Conservation (phyloP, 2,329 filamentous ascomycete species). For the Fusarium graminum region DNA sequence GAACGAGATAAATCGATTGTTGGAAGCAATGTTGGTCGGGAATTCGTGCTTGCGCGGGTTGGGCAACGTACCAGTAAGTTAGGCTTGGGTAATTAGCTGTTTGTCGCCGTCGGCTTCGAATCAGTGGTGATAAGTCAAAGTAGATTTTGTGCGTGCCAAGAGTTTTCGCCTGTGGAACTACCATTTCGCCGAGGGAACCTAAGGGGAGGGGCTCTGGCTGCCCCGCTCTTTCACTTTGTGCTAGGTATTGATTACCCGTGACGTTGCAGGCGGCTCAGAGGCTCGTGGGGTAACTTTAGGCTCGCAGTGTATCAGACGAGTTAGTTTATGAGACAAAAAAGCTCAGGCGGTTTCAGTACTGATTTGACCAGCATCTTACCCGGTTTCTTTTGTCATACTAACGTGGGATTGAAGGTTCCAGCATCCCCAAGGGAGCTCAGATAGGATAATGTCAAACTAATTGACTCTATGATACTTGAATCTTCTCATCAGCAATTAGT, state of each 20-base stretch:
- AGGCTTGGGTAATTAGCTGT: conserved; percentile 54
- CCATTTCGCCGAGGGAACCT: conserved; percentile 52
- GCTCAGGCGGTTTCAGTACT: too few species aligned
- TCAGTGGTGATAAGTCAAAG: conserved; percentile 54
- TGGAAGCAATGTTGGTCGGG: conserved; percentile 20
- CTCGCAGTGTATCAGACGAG: neutral
- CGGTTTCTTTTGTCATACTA: too few species aligned
- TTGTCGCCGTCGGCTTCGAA: conserved; percentile 54
- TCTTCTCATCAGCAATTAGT: neutral
- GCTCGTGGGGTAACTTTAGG: conserved; percentile 40
- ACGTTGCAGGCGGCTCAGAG: conserved; percentile 37
- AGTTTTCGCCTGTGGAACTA: conserved; percentile 59
- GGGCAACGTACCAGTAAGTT: conserved; percentile 53
- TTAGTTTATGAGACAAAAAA: too few species aligned
- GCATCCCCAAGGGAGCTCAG: too few species aligned
- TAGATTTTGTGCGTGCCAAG: conserved; percentile 62
- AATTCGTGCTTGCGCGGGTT: conserved; percentile 37
- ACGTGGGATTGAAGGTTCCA: too few species aligned
- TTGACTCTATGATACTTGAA: neutral
- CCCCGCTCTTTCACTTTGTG: conserved; percentile 28
- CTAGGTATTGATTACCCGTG: conserved; percentile 25
- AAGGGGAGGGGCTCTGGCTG: conserved; percentile 37
- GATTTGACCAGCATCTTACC: too few species aligned
- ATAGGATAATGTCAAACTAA: too few species aligned
- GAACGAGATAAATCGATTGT: conserved; percentile 39